Base-by-base conservation (phyloP, 495 filamentous ascomycete genomes). In the Choiromyces venosus region DNA sequence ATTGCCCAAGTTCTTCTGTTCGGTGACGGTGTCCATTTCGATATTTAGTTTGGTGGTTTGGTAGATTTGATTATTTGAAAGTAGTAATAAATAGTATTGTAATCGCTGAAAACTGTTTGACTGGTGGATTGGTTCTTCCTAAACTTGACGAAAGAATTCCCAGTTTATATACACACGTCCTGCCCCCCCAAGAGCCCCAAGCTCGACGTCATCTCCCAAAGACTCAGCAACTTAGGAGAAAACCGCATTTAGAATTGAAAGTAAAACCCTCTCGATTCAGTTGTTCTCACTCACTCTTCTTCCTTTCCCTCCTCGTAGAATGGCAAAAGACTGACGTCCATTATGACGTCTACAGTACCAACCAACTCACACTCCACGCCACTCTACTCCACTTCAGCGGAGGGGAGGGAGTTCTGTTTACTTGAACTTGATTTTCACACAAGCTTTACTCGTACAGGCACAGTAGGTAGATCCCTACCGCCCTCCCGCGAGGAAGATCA, bases 1-100 rank as follows among this genome's bases (percentile, higher is more conserved):
- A 70, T 85, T 85, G 65, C 84, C 83, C 42, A 75, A 71, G 73
- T 83, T 72, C 67, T 79, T 79, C 25, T 73, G 70, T 21, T 77
- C 75, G 61, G 14, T 64, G n/a, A 66, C 37, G 40, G 75, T 37
- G 46, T 77, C 74, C 75, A 77, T 77, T 77, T 9, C 68, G 7
- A 19, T 61, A 21, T 18, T 46, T 56, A 16, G 25, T 42, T 65
- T 16, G 38, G 35, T 5, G 33, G 16, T 19, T n/a, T 56, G 71
- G 25, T 39, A 36, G 38, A 25, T 44, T 29, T 44, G 18, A 42
- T 35, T 36, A 18, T 76, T 68, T 66, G 29, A 66, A 44, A 37
- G 39, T 0, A 46, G 56, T 72, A 19, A 18, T 9, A 33, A 4
- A 29, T 4, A 2, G 46, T 56, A 3, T 21, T 12, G 21, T 25